Evolutionary conservation across 768 basidiomycete species (phyloP), one percentile per base, ranked within the genome.

Genomic region (Termitomyces sp.): DNA sequence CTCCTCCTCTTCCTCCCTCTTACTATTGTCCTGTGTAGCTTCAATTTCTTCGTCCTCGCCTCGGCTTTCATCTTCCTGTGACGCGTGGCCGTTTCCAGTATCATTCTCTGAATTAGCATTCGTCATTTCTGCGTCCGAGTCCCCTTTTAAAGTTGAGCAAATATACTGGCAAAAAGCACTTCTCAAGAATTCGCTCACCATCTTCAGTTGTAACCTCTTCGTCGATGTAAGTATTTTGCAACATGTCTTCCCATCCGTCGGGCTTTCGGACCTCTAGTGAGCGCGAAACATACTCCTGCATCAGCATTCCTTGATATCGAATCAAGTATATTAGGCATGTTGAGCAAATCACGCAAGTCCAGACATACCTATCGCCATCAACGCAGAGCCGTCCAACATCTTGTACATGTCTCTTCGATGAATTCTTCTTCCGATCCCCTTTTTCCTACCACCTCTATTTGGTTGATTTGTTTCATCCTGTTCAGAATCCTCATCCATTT

Each of bases 381-480:
- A 76, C 4, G 87, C 86, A 10, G 86, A 84, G 4, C 90, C 90
- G 62, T 90, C 86, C 60, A 90, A 75, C 3, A 81, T 75, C 64
- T 80, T 87, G 67, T 90, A 91, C 90, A 92, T 91, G 62, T 89
- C 86, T 60, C 75, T 72, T 29, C 71, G 67, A 31, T 73, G 48
- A 29, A 46, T 54, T 36, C 56, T 68, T 58, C 54, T 64, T 58
- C 57, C 64, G 26, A 5, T 15, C 55, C 62, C 61, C 61, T 60
- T 61, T 61, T 63, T 36, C 51, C 62, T 10, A 60, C 68, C 49
- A 52, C 58, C 54, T 59, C 62, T 49, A 58, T 29, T 24, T 22
- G 29, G 31, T 34, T 8, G 29, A 7, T 42, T 48, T 58, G 39
- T 26, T 48, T 64, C 57, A 16, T 41, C 34, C 15, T 57, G 42